Evolutionary conservation across 768 basidiomycete genomes (phyloP), one percentile per base, ranked within the genome.

Genomic region (Amanita rimosa): DNA sequence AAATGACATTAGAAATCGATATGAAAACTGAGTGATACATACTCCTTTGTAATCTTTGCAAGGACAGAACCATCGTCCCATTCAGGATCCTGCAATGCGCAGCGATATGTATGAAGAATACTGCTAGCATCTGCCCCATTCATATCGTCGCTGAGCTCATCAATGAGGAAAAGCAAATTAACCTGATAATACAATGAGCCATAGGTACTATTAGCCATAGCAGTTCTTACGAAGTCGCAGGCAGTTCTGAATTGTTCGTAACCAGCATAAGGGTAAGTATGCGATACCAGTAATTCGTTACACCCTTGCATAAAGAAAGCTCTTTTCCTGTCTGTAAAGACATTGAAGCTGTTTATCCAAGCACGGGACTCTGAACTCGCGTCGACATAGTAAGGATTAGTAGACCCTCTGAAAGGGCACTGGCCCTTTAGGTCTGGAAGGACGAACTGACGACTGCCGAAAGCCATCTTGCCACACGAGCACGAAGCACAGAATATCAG

Each of bases 71-170:
- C 67, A 55, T 83, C 76, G 43, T 75, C 66, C 72, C 70, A 79
- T 21, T 67, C 58, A 10, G 72, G 60, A 52, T 79, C 66, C 52
- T 62, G 66, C 69, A 83, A 69, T 9, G 73, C 73, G 49, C 74
- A 69, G 43, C 77, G 62, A 53, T 76, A 75, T 19, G 73, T 66
- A 41, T 72, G 65, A 14, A 78, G 76, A 24, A 76, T 81, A 21
- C 64, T 64, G 37, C 67, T 67, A 35, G 78, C 81, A 42, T 75
- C 81, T 47, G 63, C 62, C 22, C 74, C 75, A 57, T 65, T 71
- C 59, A 82, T 81, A 50, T 81, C 79, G 53, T 83, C 80, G 59
- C 78, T 81, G 46, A 81, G 70, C 61, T 83, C 81, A 60, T 84
- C 83, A 43, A 82, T 68, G 50, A 78, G 75, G 63, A 80, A 83